Base-by-base conservation (phyloP, 2,329 filamentous ascomycete genomes). In the Paracoccidioides brasiliensis region DNA sequence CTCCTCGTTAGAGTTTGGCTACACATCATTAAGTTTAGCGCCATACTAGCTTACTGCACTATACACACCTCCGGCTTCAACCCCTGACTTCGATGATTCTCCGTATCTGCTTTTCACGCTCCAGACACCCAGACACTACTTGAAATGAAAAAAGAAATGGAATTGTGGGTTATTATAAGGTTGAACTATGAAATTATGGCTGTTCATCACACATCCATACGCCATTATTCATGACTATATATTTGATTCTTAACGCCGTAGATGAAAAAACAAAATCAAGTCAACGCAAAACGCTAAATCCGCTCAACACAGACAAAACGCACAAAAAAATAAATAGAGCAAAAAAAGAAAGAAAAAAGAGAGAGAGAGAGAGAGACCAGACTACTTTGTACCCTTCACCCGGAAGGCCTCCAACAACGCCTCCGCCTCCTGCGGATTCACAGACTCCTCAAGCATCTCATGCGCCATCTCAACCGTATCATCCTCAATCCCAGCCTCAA, bases 381-480 rank as follows among this genome's bases (percentile, higher is more conserved):
- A 41, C 41, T 37, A 52, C 49, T 52, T 37, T 22, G 10, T 22
- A 45, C 28, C 45, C 43, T 53, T 53, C 7, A 53, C 52, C 5
- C 72, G 68, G 60, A 77, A 76, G 3, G 69, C 74, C 45, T 73
- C 71, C 22, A 74, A 65, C 44, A 85, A 71, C 9, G 78, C 80
- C 65, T 86, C 83, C 0, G 83, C 84, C 66, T 87, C 84, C 61
- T 95, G 87, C 0, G 89, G 85, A 54, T 87, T 93, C 28, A 95
- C 81, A 2, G 83, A 81, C 58, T 88, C 76, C 67, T 95, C 89
- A 42, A 97, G 70, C 59, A 98, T 75, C 64, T 86, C 82, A 62
- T 91, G 84, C 3, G 93, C 91, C 69, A 85, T 83, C 60, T 91
- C 87, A 1, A 85, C 81, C 0, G 89, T 88, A 60, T 88, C 87